Base-by-base conservation (phyloP, 2,329 filamentous ascomycete species). In the Thermothelomyces thermophilus region DNA sequence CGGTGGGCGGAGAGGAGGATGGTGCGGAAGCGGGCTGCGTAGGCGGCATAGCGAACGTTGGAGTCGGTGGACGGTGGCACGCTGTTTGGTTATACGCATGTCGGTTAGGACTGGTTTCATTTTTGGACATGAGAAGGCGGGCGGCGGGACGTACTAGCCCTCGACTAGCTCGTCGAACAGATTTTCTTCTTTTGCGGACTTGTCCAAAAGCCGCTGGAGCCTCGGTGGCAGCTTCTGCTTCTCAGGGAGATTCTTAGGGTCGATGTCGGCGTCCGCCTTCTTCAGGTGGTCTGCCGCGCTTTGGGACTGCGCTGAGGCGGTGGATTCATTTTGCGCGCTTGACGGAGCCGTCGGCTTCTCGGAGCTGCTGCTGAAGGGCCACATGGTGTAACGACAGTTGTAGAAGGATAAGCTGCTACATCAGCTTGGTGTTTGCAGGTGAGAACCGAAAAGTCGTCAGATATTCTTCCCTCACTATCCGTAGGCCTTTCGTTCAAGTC, bases 1-100 rank as follows among this genome's bases (percentile, higher is more conserved):
- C 93, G 84, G 63, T 97, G 93, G 3, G 90, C 90, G 14, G 87
- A 89, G 59, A 90, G 74, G 62, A 98, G 82, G 58, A 97, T 87
- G 7, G 90, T 95, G 54, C 88, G 83, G 55, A 93, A 72, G 42
- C 93, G 84, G 53, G 84, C 82, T 41, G 89, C 88, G 70, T 98
- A 98, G 59, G 87, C 93, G 50, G 90, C 91, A 70, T 97, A 98
- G 63, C 93, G 86, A 62, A 95, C 73, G 59, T 82, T 84, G 59
- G 83, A 86, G 48, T 96, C 88, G 52, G 89, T 96, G 5, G 89
- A 87, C 60, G 94, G 85, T 50, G 83, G 77, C 13, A 77, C 80
- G 62, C 84, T 87, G 64, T n/a, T 1, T 5, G 20, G 49, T 57
- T 16, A 6, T 24, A 16, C n/a, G 6, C 5, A 33, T 3, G 30